Evolutionary conservation across 495 filamentous ascomycete species (phyloP), one percentile per base, ranked within the genome.

Genomic region (Pseudotulostoma volvatum): DNA sequence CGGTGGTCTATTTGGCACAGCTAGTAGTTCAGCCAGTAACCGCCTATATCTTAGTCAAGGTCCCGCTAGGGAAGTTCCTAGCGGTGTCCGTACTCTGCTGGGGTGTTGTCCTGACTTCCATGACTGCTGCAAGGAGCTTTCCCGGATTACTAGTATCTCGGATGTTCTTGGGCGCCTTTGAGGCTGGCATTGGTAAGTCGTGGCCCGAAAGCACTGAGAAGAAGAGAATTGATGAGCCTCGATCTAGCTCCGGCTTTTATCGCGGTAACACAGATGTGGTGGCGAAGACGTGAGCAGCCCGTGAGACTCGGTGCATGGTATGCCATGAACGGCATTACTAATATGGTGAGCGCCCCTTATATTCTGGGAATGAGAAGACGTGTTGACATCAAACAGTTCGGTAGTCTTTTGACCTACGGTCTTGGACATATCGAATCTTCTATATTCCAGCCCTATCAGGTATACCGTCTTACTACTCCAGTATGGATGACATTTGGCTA

Each of bases 201-300:
- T n/a, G n/a, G n/a, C n/a, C n/a, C n/a, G n/a, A n/a, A n/a, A n/a
- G n/a, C n/a, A n/a, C n/a, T n/a, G n/a, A n/a, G n/a, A n/a, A n/a
- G n/a, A n/a, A n/a, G n/a, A n/a, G n/a, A n/a, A n/a, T n/a, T n/a
- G n/a, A n/a, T n/a, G 9, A 28, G 4, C 5, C 9, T 17, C 15
- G 3, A 13, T 36, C n/a, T 25, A 68, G 72, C 71, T 2, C 72
- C 73, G 1, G 65, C 66, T 9, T 74, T 74, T 39, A 65, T 76
- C 36, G 71, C 72, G 1, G 60, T 76, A 3, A 71, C 70, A 1
- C 70, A 74, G 44, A 74, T 76, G 70, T 77, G 73, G 73, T 77
- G 71, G 48, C 56, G 69, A 40, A 62, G 73, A 28, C 51, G 58
- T 11, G 73, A 77, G 44, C 73, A 77, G 53, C 73, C 73, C 1